These are phyloP conservation scores for Sicyos edulis DNA, from an alignment of 306 rosid genomes.

Conservation along the genomic window DNA sequence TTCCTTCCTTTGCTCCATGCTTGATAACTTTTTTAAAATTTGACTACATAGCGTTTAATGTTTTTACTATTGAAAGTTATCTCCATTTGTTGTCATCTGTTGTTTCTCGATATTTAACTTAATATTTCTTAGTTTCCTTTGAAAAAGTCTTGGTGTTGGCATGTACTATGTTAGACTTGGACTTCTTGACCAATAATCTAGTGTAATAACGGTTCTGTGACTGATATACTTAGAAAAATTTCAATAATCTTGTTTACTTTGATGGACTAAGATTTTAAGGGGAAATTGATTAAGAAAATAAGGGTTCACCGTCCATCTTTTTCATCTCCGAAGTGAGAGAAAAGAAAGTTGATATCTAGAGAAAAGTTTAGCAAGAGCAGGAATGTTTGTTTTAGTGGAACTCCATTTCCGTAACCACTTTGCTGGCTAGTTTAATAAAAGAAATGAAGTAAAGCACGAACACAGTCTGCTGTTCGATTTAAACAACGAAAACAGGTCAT, in stretches of 20 bases:
- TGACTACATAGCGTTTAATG: no score
- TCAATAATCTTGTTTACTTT: not conserved
- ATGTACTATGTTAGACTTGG: not conserved
- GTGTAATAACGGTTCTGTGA: no score
- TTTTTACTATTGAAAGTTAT: not conserved
- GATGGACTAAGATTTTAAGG: not conserved
- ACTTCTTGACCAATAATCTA: not conserved
- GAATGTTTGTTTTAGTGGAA: conserved; percentile 1
- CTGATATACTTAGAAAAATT: no score
- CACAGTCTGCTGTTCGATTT: no score
- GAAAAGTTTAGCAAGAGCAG: not conserved
- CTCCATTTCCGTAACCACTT: not conserved
- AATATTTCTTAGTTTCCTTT: not conserved
- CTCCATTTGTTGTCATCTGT: not conserved
- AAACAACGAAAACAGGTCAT: not conserved
- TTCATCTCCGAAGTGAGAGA: no score
- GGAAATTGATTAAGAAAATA: not conserved
- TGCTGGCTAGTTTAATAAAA: not conserved
- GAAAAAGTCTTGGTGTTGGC: not conserved
- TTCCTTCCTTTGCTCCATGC: not conserved
- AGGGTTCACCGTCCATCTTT: not conserved
- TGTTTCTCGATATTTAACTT: not conserved
- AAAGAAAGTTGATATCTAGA: no score
- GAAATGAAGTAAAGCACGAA: not conserved
- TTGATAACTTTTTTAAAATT: not conserved